Percentiles rank a stretch among this genome's conserved stretches.
Conservation (phyloP, 164 flowering plant species). For the Chimonanthus salicifolius region DNA sequence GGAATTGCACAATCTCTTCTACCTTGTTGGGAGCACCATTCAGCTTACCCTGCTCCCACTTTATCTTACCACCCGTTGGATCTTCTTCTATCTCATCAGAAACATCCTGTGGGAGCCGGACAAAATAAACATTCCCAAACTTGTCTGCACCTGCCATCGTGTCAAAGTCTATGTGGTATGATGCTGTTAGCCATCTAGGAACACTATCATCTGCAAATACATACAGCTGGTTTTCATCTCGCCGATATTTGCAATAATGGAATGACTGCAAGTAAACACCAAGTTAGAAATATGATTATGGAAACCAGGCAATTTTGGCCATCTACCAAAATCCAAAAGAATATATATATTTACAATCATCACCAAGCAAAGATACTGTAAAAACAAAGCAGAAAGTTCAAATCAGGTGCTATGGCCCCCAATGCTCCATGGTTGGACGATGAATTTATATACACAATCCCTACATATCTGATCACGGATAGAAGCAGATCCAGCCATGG, state of each 20-base stretch:
- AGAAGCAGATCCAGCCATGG: no score
- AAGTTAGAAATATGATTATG: neutral
- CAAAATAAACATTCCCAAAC: constrained; percentile 93
- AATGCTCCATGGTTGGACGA: no score
- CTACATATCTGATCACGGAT: no score
- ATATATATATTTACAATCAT: no score
- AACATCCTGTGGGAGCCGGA: constrained; percentile 86
- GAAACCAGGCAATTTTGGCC: neutral
- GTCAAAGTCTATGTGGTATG: constrained; percentile 90
- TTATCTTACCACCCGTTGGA: constrained; percentile 98
- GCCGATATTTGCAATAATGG: constrained; percentile 95
- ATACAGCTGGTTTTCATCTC: constrained; percentile 95
- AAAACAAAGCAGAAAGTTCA: no score
- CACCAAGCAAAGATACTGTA: no score
- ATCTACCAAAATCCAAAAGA: no score
- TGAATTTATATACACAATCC: no score
- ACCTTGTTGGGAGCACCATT: constrained; percentile 99
- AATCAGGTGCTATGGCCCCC: no score
- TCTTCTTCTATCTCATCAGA: constrained; percentile 99
- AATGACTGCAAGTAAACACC: constrained; percentile 63
- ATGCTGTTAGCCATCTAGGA: constrained; percentile 97
- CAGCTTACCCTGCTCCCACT: constrained; percentile 98
- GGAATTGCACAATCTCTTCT: constrained; percentile 96
- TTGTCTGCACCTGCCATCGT: constrained; percentile 99
- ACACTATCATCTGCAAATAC: constrained; percentile 95